Base-by-base conservation (phyloP, 2,329 filamentous ascomycete genomes). In the Trichophyton equinum region DNA sequence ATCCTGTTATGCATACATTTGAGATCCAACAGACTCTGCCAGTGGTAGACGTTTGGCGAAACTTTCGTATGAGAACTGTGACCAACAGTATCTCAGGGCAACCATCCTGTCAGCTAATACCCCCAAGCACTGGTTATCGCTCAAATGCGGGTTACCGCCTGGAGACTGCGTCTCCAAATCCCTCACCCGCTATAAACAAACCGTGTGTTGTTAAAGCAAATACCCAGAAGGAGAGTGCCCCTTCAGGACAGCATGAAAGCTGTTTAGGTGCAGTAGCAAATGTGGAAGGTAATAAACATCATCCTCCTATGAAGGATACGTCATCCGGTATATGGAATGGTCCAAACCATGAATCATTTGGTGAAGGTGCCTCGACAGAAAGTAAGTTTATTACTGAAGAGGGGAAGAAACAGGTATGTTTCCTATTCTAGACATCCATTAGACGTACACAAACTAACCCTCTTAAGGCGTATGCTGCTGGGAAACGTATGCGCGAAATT, bases 1-100 rank as follows among this genome's bases (percentile, higher is more conserved):
- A 49, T 27, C 55, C 55, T 27, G 68, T 71, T 20, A 74, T 77
- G 68, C 77, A 79, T 66, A 68, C 77, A 53, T 79, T 79, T 65
- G 76, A 78, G 64, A 76, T 78, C 60, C 70, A 69, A 61, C 72
- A 73, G 58, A 71, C 74, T 42, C 72, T 71, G 47, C 73, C 73
- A 7, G 68, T 75, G 11, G 69, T 70, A 4, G 69, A 75, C 53
- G 62, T 74, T 36, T 77, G 75, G 75, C 72, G 69, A 60, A 65
- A 64, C 36, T 73, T 69, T 61, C 70, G 72, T 59, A 60, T 56
- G 33, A 63, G 64, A 22, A 42, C 56, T 20, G 36, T 42, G 18
- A 46, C 22, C 8, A 46, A 58, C 18, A 42, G 40, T 44, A 25
- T 46, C 8, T n/a, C 33, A 2, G 56, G 36, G 15, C 38, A 27